A percentile compares a stretch with the other conserved stretches of the same genome.
Conservation (phyloP, 192 early-diverging fungal genomes). For the Coemansia erecta region DNA sequence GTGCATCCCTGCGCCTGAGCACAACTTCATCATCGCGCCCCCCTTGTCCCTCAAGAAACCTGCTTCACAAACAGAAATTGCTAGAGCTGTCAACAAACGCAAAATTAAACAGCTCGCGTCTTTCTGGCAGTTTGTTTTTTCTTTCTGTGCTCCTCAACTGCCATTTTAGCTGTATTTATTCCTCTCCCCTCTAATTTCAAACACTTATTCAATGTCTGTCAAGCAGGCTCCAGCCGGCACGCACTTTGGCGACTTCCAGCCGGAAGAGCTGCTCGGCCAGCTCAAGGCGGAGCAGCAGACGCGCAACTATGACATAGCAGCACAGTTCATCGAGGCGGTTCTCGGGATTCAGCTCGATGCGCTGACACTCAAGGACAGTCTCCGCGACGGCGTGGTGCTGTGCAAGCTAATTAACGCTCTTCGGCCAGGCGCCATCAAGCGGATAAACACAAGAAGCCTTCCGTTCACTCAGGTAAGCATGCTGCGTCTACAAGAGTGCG, state of each 20-base stretch:
- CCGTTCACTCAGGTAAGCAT: conserved; percentile 67
- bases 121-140: too few relatives aligned
- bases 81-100: too few relatives aligned
- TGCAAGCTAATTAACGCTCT: conserved; percentile 80
- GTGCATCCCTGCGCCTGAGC: too few relatives aligned
- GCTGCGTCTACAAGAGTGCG: background rate
- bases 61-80: too few relatives aligned
- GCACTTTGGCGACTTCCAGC: conserved; percentile 40
- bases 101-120: too few relatives aligned
- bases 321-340: conserved; percentile 62
- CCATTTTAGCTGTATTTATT: background rate
- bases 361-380: conserved; percentile 57
- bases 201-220: conserved; percentile 14
- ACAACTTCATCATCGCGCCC: too few relatives aligned
- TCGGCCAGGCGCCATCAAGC: conserved; percentile 67
- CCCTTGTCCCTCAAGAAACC: too few relatives aligned
- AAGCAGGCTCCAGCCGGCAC: conserved; percentile 16
- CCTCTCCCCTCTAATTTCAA: background rate
- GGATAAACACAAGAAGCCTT: conserved; percentile 66
- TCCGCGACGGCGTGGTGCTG: conserved; percentile 75
- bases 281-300: conserved; percentile 61
- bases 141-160: background rate
- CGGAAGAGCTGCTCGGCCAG: conserved; percentile 54
- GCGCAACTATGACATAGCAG: conserved; percentile 62
- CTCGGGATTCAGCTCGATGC: conserved; percentile 57